Conservation (phyloP, 352 stramenopile genomes). For the Globisporangium cederbergense region DNA sequence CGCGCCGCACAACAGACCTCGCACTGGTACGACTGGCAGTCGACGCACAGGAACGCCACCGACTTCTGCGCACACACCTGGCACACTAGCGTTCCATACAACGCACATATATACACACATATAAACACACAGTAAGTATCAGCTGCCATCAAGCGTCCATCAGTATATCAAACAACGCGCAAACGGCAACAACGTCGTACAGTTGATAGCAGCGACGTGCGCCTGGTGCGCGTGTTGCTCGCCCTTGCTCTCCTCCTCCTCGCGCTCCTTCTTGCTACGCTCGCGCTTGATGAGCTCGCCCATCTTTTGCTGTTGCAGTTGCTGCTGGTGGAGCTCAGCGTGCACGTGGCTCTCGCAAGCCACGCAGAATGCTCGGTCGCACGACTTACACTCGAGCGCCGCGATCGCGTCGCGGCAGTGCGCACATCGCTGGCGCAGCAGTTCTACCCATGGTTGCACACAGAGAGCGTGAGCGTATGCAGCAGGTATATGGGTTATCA, state of each 20-base stretch:
- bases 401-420: slow-evolving; percentile 36
- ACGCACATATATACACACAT: neutral
- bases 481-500: neutral
- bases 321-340: slow-evolving; percentile 22
- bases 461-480: too few relatives aligned
- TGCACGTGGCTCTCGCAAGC: slow-evolving; percentile 45
- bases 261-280: slow-evolving; percentile 14
- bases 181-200: slow-evolving; percentile 19
- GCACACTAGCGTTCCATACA: slow-evolving; percentile 31
- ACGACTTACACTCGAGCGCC: slow-evolving; percentile 41
- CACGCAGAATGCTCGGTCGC: slow-evolving; percentile 40
- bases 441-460: slow-evolving; percentile 21
- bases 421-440: slow-evolving; percentile 42
- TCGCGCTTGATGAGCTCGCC: neutral
- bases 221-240: slow-evolving; percentile 35
- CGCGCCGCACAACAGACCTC: slow-evolving; percentile 45
- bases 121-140: neutral
- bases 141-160: neutral
- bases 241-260: slow-evolving; percentile 42
- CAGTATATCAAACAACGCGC: neutral
- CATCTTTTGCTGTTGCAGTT: neutral
- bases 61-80: slow-evolving; percentile 39
- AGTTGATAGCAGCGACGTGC: slow-evolving; percentile 41
- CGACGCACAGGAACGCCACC: slow-evolving; percentile 53
- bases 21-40: slow-evolving; percentile 56